Evolutionary conservation across 306 rosid genomes (phyloP).

Genomic region (Prunus dulcis): DNA sequence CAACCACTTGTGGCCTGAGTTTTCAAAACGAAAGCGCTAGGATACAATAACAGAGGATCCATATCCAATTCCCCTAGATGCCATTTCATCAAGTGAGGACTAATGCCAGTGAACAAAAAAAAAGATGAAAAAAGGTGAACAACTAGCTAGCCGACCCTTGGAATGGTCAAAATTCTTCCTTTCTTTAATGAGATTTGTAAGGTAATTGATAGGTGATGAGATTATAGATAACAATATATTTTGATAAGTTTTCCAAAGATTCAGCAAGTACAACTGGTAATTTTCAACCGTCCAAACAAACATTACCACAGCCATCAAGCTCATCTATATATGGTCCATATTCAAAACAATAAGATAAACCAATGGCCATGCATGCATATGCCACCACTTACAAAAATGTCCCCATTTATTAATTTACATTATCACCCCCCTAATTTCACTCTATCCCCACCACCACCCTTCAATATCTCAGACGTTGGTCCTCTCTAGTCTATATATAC

Average conservation of each 20-base stretch:
- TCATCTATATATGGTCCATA: slow-evolving; percentile 27
- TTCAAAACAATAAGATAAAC: slow-evolving; percentile 23
- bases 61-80: no score
- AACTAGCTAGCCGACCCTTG: no score
- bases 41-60: no score
- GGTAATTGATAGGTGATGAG: neutral
- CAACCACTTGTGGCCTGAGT: no score
- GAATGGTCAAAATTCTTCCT: neutral
- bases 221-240: neutral
- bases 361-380: slow-evolving; percentile 33
- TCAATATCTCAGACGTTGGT: neutral
- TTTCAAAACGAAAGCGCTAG: no score
- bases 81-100: no score
- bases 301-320: slow-evolving; percentile 21
- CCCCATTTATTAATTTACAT: slow-evolving; percentile 10
- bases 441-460: slow-evolving; percentile 6
- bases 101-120: no score
- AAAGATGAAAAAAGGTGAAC: no score
- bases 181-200: no score
- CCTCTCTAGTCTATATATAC: neutral
- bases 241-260: neutral
- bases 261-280: neutral
- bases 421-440: slow-evolving; percentile 21
- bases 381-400: slow-evolving; percentile 27
- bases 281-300: slow-evolving; percentile 14